Percentiles rank a stretch among this genome's conserved stretches.
Evolutionary conservation across 768 basidiomycete genomes (phyloP).

Genomic region (Amanita thiersii): DNA sequence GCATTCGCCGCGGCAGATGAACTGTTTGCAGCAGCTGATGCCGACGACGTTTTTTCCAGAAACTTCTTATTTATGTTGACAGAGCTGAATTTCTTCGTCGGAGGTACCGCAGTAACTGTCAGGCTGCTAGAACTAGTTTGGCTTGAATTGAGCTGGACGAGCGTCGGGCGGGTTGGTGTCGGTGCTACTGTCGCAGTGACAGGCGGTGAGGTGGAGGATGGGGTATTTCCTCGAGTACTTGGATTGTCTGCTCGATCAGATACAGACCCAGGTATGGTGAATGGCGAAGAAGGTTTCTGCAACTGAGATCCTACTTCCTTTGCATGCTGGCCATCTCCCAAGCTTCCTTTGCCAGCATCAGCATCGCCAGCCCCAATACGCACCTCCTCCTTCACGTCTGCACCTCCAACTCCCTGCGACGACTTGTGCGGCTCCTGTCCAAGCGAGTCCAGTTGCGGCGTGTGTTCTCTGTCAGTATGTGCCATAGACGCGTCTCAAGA

Average conservation of each 20-base stretch:
- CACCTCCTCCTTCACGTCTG: constrained; percentile 16
- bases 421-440: constrained; percentile 27
- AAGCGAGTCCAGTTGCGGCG: constrained; percentile 36
- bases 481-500: constrained; percentile 80
- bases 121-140: constrained; percentile 22
- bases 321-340: constrained; percentile 9
- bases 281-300: constrained; percentile 10
- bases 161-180: constrained; percentile 30
- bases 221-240: neutral
- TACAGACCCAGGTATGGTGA: constrained; percentile 12
- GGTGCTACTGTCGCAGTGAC: constrained; percentile 16
- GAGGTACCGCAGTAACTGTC: constrained; percentile 29
- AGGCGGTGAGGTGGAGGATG: constrained; percentile 12
- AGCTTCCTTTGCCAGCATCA: constrained; percentile 12
- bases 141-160: constrained; percentile 36
- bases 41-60: constrained; percentile 76
- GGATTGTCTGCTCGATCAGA: constrained; percentile 7
- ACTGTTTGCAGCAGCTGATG: constrained; percentile 30
- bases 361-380: constrained; percentile 16
- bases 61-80: constrained; percentile 97
- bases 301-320: constrained; percentile 12
- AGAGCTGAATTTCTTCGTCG: constrained; percentile 80
- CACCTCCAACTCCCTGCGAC: constrained; percentile 9
- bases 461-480: constrained; percentile 43
- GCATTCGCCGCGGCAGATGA: constrained; percentile 34